Base-by-base conservation (phyloP, 2,329 filamentous ascomycete genomes). In the Cercospora canescens region DNA sequence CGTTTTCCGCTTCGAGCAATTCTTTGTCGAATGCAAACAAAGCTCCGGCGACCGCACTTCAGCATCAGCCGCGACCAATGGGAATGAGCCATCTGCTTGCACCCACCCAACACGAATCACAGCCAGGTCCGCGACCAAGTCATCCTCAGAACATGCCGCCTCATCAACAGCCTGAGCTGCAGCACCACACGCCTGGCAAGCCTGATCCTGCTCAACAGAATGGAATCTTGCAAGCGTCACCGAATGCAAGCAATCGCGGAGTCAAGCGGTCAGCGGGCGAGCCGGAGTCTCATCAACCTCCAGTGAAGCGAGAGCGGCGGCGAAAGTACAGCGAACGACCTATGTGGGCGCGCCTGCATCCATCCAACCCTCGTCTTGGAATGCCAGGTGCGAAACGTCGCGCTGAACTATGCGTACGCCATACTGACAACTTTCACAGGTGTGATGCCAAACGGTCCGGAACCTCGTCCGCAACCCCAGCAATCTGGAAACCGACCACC, bases 341-440 rank as follows among this genome's bases (percentile, higher is more conserved):
- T 1, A 65, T 73, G 11, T 79, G 77, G 77, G 77, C 77, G 6
- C 67, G 72, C n/a, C 70, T 77, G 8, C 63, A 68, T 28, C 68
- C 60, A 14, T 62, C 62, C 28, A 78, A 79, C 64, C 76, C 76
- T 16, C 67, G 65, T 26, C 54, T 63, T n/a, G 30, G 41, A n/a
- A 37, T 62, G 12, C 59, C 41, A 56, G 52, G 52, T 56, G 35
- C 32, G 52, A 34, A 28, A 52, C 45, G 45, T 52, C 21, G 45
- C 14, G 12, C 24, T 3, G 28, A 52, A 52, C 24, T 52, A 56
- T 28, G n/a, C n/a, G 52, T 56, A 35, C 32, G 52, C 32, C 21
- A 35, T 56, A 24, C 52, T 56, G 28, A 56, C 52, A 34, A 52
- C 45, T 56, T 21, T 28, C 14, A 11, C 52, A 37, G 59, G 59